Evolutionary conservation across 2,329 filamentous ascomycete species (phyloP).

Genomic region (Alternaria solani): DNA sequence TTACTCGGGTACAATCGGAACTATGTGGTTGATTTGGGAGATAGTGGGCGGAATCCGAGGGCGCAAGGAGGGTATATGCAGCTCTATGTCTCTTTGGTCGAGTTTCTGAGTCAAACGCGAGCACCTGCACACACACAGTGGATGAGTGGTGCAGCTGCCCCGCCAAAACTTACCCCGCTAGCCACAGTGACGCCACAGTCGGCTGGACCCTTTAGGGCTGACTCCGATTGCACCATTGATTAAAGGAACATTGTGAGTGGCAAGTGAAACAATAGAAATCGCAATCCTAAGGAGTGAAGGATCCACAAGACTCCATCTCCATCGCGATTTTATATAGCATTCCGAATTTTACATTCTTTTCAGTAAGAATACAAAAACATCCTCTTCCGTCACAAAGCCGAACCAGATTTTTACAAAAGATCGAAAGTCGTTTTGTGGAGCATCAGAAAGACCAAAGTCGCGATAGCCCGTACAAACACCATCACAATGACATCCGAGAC

Average conservation of each 20-base stretch:
- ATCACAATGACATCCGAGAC: neutral
- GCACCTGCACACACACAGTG: constrained; percentile 18
- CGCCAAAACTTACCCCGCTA: constrained; percentile 33
- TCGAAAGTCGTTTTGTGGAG: too few species aligned
- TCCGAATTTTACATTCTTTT: neutral
- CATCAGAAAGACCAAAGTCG: too few species aligned
- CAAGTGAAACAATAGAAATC: neutral
- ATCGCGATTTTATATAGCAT: too few species aligned
- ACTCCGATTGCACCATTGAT: neutral
- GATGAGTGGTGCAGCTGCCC: constrained; percentile 27
- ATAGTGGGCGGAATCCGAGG: neutral
- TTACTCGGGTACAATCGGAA: neutral
- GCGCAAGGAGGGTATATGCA: neutral
- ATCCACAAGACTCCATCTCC: too few species aligned
- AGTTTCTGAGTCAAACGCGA: constrained; percentile 36
- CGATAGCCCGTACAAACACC: neutral
- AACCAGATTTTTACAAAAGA: too few species aligned
- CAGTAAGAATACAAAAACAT: too few species aligned
- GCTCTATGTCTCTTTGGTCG: constrained; percentile 14
- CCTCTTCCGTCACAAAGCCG: too few species aligned
- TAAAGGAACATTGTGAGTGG: too few species aligned
- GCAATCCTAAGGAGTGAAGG: too few species aligned
- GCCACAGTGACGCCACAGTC: constrained; percentile 29
- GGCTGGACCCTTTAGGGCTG: constrained; percentile 5
- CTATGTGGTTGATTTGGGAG: neutral